Base-by-base conservation (phyloP, 164 flowering plant genomes). In the Amborella trichopoda region DNA sequence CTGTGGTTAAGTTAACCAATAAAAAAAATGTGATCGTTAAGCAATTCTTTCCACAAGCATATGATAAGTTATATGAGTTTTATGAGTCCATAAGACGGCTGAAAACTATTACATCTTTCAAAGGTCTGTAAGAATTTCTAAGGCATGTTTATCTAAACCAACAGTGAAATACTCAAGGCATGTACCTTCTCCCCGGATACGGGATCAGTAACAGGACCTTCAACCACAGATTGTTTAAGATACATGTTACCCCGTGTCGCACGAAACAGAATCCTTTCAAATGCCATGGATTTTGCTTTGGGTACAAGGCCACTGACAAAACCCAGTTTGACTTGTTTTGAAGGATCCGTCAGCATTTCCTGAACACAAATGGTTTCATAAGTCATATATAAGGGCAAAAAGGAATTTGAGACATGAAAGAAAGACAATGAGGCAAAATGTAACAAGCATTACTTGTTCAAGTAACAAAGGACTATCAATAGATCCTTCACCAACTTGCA, bases 211-310 rank as follows among this genome's bases (percentile, higher is more conserved):
- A 93, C 94, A 57, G 91, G 87, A 14, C 74, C 72, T 46, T 79
- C 86, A 52, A 85, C 70, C 18, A 41, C 71, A 49, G 72, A 62
- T 62, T 88, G 96, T 68, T 58, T 85, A 45, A 93, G 62, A 58
- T 58, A 83, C 52, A 93, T 68, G 63, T 93, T 93, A 32, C 99
- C 99, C 71, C 99, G 73, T 10, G 99, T 93, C 40, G 99, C 96
- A 62, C 99, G 96, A 67, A 88, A 93, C 25, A 93, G 33, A 39
- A 88, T 88, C 72, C 99, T 81, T 70, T 93, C 96, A 70, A 93
- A 93, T 47, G 91, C 76, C 86, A 88, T 72, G 12, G 85, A 68
- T 64, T 88, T 93, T 36, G 68, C 95, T 55, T 81, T 74, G 4
- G 95, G 89, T 58, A 93, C 89, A 56, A 93, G 91, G 25, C 99